Evolutionary conservation across 768 basidiomycete genomes (phyloP), one percentile per base, ranked within the genome.

Genomic region (Termitomyces sp.): DNA sequence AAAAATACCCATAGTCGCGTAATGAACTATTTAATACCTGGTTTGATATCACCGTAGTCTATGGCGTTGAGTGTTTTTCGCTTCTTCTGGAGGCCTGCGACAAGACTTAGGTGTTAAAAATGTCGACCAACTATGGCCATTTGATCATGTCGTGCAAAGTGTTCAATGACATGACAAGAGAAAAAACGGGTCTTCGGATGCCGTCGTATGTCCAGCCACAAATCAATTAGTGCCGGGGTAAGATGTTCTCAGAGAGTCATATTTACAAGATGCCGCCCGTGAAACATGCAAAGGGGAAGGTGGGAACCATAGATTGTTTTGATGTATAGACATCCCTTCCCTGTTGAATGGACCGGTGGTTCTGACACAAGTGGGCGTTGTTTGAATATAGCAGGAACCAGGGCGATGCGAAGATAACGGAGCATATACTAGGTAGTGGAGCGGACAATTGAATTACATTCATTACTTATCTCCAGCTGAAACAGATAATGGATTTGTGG

Each of bases 181-280:
- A 31, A 42, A 10, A 1, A 31, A 24, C 2, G 20, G 37, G 22
- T 20, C 34, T n/a, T 46, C 16, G 50, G 31, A 18, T 53, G 24
- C 32, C 39, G 46, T 53, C 24, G 24, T 46, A 43, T n/a, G n/a
- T n/a, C n/a, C 29, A 39, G 2, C 41, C 42, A 52, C 34, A 24
- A n/a, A 4, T 10, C 16, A 7, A 7, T 27, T 18, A 29, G 39
- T 54, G 37, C 58, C 37, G 44, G 32, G 36, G 59, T 1, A 57
- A 57, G 22, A 31, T 50, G 36, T 61, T 61, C 60, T 32, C 60
- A 61, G 46, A 61, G 46, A 39, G 32, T 41, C 52, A 46, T 22
- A 26, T 27, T 46, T 10, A 18, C 44, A 20, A 9, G 32, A 56
- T 26, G 42, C 20, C 48, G 16, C 34, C 20, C 48, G 18, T 48